A percentile compares a stretch with the other conserved stretches of the same genome.
Conservation (phyloP, 2,329 filamentous ascomycete species). For the Phoma sp. region DNA sequence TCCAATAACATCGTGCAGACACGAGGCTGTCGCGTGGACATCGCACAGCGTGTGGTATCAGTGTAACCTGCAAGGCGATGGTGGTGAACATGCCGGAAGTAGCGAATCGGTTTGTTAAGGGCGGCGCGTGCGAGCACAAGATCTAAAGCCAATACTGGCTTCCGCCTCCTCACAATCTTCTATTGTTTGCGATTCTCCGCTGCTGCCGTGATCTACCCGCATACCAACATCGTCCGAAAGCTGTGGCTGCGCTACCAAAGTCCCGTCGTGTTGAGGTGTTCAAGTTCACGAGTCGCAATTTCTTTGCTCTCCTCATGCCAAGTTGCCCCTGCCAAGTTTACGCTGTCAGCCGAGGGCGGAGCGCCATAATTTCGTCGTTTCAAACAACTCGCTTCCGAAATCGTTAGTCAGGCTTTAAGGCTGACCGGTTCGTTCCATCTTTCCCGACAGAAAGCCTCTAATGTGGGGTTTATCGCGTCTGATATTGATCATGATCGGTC, state of each 20-base stretch:
- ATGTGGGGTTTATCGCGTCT: not conserved
- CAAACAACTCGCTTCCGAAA: constrained; percentile 8
- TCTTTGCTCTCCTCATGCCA: constrained; percentile 5
- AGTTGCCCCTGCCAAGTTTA: constrained; percentile 19
- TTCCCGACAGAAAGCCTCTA: constrained; percentile 8
- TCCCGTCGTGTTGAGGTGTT: not conserved
- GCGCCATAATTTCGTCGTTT: constrained; percentile 13
- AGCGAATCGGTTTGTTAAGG: not conserved
- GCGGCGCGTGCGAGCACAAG: not conserved
- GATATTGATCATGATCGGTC: constrained; percentile 6
- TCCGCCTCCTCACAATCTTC: not conserved
- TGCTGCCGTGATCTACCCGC: constrained; percentile 10
- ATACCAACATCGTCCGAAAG: not conserved
- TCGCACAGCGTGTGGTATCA: constrained; percentile 6
- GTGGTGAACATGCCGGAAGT: not conserved
- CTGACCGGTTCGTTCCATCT: not conserved
- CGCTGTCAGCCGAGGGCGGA: constrained; percentile 1
- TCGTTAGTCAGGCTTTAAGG: not conserved
- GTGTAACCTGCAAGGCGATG: not conserved
- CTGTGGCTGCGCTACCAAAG: constrained; percentile 1
- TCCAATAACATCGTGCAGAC: constrained; percentile 21
- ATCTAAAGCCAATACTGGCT: constrained; percentile 3
- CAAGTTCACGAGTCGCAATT: not conserved
- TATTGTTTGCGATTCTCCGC: not conserved
- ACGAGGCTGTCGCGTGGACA: constrained; percentile 17